Conservation (phyloP, 208 protist genomes). For the Trichomonas tenax region DNA sequence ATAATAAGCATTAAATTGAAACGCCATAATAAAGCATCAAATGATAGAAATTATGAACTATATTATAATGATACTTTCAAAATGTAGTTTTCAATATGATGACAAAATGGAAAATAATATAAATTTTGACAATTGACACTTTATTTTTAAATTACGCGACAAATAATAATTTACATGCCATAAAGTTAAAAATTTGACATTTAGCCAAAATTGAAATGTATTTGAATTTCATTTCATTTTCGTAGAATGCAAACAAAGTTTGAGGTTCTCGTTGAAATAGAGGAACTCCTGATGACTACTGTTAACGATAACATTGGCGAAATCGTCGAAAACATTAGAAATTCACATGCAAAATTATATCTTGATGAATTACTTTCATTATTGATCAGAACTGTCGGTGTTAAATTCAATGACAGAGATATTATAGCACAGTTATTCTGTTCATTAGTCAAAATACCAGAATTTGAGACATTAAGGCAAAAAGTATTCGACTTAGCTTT, state of each 20-base stretch:
- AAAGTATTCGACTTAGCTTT: neutral
- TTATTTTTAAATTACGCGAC: no score
- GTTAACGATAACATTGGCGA: neutral
- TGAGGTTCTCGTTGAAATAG: neutral
- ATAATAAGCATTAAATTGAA: no score
- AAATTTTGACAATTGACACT: no score
- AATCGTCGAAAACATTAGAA: neutral
- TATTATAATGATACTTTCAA: no score
- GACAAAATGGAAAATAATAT: no score
- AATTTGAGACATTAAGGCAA: neutral
- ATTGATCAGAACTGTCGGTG: neutral
- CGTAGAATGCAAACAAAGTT: neutral
- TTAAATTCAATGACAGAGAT: neutral
- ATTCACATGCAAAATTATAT: neutral
- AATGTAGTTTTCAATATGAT: no score
- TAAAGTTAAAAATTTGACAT: no score
- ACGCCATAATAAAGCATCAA: no score
- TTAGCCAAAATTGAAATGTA: no score
- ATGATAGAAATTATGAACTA: no score
- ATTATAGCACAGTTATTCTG: neutral
- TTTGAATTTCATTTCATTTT: no score
- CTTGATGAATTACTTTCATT: neutral
- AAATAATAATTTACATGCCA: no score
- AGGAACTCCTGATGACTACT: neutral
- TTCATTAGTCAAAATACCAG: neutral